Percentiles rank a stretch among this genome's conserved stretches.
These are phyloP conservation scores for Venturia effusa DNA, from an alignment of 2,329 filamentous ascomycete species.

Conservation along the genomic window DNA sequence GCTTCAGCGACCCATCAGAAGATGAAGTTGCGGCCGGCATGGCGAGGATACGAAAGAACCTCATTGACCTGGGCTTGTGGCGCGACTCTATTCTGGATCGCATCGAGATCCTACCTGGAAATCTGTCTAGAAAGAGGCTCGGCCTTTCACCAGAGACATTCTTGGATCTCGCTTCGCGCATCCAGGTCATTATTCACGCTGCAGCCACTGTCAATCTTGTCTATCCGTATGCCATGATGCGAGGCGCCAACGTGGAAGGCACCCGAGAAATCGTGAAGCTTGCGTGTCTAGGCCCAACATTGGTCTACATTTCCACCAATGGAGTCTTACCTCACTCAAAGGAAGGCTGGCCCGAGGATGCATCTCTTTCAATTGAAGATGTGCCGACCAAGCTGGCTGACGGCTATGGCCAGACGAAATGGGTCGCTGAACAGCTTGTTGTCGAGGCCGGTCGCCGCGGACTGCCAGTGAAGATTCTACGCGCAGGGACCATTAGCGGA, in stretches of 20 bases:
- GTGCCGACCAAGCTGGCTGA: slow-evolving; percentile 60
- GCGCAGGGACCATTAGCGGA: slow-evolving; percentile 67
- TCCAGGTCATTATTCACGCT: slow-evolving; percentile 67
- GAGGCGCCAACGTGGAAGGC: slow-evolving; percentile 67
- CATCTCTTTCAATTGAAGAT: slow-evolving; percentile 54
- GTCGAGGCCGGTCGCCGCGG: slow-evolving; percentile 58
- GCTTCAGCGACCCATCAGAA: slow-evolving; percentile 56
- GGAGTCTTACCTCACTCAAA: slow-evolving; percentile 63
- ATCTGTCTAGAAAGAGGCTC: slow-evolving; percentile 56
- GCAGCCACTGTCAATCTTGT: slow-evolving; percentile 72
- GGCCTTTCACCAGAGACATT: slow-evolving; percentile 58
- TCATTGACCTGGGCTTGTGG: slow-evolving; percentile 72
- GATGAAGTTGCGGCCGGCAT: slow-evolving; percentile 56
- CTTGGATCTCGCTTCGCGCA: slow-evolving; percentile 49
- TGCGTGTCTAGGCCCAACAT: slow-evolving; percentile 56
- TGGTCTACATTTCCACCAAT: slow-evolving; percentile 73
- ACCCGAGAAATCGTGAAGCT: slow-evolving; percentile 64
- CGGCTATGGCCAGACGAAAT: slow-evolving; percentile 71
- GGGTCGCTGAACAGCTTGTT: slow-evolving; percentile 68
- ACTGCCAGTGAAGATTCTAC: slow-evolving; percentile 59
- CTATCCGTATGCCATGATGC: slow-evolving; percentile 68
- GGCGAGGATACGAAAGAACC: slow-evolving; percentile 61
- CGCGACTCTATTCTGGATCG: slow-evolving; percentile 66
- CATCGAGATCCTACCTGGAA: slow-evolving; percentile 64
- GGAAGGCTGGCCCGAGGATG: slow-evolving; percentile 60